These are phyloP conservation scores for Beta lomatogona DNA, from an alignment of 179 eudicot genomes.

Conservation along the genomic window DNA sequence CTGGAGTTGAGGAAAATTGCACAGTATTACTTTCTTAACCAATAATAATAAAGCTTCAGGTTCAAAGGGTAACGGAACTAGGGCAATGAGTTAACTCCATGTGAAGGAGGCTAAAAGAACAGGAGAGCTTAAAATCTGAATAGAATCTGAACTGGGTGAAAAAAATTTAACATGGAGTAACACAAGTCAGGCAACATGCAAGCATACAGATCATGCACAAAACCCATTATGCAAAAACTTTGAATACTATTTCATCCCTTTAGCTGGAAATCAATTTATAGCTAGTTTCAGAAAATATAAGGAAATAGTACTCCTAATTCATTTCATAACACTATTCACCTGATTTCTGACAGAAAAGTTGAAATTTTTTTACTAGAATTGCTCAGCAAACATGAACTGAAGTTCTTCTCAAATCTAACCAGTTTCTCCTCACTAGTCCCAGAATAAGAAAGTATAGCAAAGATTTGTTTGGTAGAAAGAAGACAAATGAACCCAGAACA, in stretches of 20 bases:
- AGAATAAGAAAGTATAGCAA: not conserved
- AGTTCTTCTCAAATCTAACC: conserved; percentile 16
- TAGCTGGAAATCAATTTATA: conserved; percentile 4
- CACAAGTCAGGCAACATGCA: conserved; percentile 33
- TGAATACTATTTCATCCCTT: conserved; percentile 9
- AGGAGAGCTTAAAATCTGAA: conserved; percentile 24
- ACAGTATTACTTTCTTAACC: conserved; percentile 24
- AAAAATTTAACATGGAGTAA: conserved; percentile 1
- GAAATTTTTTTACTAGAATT: not conserved
- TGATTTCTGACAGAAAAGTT: conserved; percentile 20
- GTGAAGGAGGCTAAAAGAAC: conserved; percentile 2
- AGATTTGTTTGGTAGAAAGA: conserved; percentile 22
- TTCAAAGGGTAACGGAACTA: conserved; percentile 11
- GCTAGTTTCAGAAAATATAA: conserved; percentile 14
- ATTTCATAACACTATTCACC: conserved; percentile 24
- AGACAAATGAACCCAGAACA: conserved; percentile 27
- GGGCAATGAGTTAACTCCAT: conserved; percentile 27
- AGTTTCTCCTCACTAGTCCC: not conserved
- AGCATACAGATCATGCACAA: conserved; percentile 32
- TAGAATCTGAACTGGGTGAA: conserved; percentile 17
- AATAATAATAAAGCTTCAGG: not conserved
- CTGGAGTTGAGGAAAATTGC: conserved; percentile 14
- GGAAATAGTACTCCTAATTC: not conserved
- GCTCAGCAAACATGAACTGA: conserved; percentile 16
- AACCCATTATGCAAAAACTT: conserved; percentile 30